phyloP scores from a whole-genome alignment of 768 basidiomycete genomes.

The Podaxis sp. region DNA sequence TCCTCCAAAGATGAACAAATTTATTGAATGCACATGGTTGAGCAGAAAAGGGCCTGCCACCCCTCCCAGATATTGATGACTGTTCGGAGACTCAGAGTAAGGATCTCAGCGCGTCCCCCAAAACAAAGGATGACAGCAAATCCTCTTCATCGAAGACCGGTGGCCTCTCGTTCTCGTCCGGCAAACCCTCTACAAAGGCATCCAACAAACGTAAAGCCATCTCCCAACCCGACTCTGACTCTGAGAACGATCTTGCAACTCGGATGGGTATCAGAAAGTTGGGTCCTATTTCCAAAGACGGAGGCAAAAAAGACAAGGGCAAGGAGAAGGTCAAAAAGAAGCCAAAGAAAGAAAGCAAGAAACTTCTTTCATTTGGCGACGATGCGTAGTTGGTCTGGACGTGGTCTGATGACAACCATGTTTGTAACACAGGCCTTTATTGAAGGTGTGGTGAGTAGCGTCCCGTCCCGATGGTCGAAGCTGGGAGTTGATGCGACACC shows the following conservation, averaged over 20 bases:
- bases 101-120: slow-evolving; percentile 18
- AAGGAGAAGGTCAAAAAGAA: slow-evolving; percentile 46
- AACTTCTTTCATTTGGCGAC: slow-evolving; percentile 55
- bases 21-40: neutral
- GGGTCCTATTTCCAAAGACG: slow-evolving; percentile 20
- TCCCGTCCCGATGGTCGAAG: neutral
- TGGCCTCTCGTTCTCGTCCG: slow-evolving; percentile 43
- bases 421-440: neutral
- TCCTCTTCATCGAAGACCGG: slow-evolving; percentile 14
- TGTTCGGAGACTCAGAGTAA: slow-evolving; percentile 14
- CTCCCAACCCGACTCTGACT: slow-evolving; percentile 22
- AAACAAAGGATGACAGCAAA: slow-evolving; percentile 15
- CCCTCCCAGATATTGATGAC: slow-evolving; percentile 38
- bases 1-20: neutral
- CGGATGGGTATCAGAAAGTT: slow-evolving; percentile 13
- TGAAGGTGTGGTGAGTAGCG: neutral
- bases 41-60: slow-evolving; percentile 58
- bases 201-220: slow-evolving; percentile 38
- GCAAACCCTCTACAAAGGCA: slow-evolving; percentile 26
- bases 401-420: neutral
- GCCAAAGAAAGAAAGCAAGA: slow-evolving; percentile 45
- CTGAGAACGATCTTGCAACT: slow-evolving; percentile 19
- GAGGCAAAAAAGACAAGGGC: slow-evolving; percentile 28
- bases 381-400: slow-evolving; percentile 30
- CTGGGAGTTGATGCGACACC: too few species aligned